Percentiles rank a stretch among this genome's conserved stretches.
Conservation (phyloP, 441 rosid genomes). For the Daphne laureola region DNA sequence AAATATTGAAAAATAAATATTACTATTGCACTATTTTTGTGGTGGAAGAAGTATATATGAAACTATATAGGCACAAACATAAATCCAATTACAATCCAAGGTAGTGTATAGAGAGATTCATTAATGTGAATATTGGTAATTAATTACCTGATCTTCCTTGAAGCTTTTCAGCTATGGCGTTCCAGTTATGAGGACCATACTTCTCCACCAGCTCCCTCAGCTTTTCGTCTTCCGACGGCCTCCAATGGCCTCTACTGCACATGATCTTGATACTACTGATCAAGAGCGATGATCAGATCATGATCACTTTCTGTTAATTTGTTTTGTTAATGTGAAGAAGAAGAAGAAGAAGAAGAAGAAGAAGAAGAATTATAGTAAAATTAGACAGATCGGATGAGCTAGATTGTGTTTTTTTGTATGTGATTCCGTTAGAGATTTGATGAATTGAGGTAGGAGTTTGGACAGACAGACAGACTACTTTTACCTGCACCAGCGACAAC, state of each 20-base stretch:
- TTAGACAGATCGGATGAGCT: slow-evolving; percentile 14
- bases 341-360: background rate
- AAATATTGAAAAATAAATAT: too few species aligned
- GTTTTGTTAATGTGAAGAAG: background rate
- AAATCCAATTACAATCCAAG: too few species aligned
- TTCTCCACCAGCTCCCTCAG: slow-evolving; percentile 49
- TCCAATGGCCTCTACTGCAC: slow-evolving; percentile 70
- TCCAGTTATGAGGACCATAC: slow-evolving; percentile 69
- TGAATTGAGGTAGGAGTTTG: slow-evolving; percentile 23
- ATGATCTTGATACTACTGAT: slow-evolving; percentile 13
- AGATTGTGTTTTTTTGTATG: background rate
- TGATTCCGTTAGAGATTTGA: slow-evolving; percentile 49
- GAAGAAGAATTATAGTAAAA: background rate
- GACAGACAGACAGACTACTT: slow-evolving; percentile 42
- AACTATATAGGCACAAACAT: too few species aligned
- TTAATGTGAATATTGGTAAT: too few species aligned
- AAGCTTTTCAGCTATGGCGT: slow-evolving; percentile 63
- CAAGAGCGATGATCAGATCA: background rate
- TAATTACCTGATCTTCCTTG: slow-evolving; percentile 49
- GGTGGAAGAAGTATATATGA: too few species aligned
- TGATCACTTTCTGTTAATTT: background rate
- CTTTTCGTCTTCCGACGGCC: slow-evolving; percentile 57
- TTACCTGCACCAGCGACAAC: slow-evolving; percentile 71
- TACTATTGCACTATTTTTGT: too few species aligned
- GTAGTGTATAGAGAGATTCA: too few species aligned